These are phyloP conservation scores for Dictyophora rubrovolvata DNA, from an alignment of 768 basidiomycete species.

Conservation along the genomic window DNA sequence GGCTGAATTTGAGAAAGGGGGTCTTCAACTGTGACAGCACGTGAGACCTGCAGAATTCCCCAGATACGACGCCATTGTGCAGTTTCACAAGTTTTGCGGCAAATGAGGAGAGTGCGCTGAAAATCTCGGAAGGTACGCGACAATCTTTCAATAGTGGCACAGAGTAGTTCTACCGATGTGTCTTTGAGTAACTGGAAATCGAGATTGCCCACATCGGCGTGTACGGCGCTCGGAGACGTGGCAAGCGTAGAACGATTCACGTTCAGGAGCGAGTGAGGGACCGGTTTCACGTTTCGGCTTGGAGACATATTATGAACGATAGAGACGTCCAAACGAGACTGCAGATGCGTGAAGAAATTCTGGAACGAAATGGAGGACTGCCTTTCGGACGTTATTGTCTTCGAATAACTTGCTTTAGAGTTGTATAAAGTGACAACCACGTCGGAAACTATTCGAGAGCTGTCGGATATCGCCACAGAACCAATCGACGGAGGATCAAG, in stretches of 20 bases:
- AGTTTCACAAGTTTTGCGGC: neutral
- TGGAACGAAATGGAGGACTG: neutral
- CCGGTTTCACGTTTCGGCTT: neutral
- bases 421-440: neutral
- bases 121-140: neutral
- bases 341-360: neutral
- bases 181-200: neutral
- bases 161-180: neutral
- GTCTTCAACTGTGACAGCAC: constrained; percentile 44
- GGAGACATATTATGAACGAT: neutral
- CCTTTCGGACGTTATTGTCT: neutral
- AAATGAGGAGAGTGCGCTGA: neutral
- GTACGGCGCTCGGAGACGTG: neutral
- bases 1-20: constrained; percentile 77
- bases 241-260: neutral
- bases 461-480: neutral
- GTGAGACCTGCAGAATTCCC: constrained; percentile 8
- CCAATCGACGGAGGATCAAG: neutral
- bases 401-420: neutral
- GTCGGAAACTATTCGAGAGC: constrained; percentile 3
- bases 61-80: constrained; percentile 1
- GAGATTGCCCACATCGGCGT: neutral
- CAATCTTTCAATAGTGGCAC: neutral
- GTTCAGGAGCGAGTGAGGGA: neutral
- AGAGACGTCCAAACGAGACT: neutral